Conservation (phyloP, 2,329 filamentous ascomycete species). For the Chaetomium sp. region DNA sequence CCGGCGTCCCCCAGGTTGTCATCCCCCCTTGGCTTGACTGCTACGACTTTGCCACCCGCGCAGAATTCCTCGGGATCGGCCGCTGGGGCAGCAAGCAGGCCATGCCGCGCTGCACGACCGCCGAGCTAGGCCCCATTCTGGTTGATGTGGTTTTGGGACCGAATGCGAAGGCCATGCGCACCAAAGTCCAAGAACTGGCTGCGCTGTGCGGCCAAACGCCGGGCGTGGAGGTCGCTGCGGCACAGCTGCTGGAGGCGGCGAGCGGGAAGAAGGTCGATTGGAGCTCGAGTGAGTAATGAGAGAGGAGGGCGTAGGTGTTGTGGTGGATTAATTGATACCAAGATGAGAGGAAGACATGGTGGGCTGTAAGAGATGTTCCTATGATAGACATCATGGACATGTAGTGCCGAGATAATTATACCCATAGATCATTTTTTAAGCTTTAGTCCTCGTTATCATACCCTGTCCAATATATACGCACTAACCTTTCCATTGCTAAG, state of each 20-base stretch:
- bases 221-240: conserved; percentile 5
- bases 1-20: conserved; percentile 40
- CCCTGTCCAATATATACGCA: no score
- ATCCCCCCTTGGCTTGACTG: conserved; percentile 41
- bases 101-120: conserved; percentile 15
- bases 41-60: conserved; percentile 40
- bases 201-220: conserved; percentile 3
- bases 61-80: conserved; percentile 39
- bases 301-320: no score
- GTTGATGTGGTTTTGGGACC: conserved; percentile 13
- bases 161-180: conserved; percentile 5
- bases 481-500: no score
- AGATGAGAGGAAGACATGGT: no score
- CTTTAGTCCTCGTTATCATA: no score
- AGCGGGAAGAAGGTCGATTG: neutral
- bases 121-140: conserved; percentile 17
- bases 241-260: conserved; percentile 1
- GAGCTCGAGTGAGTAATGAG: no score
- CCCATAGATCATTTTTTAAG: no score
- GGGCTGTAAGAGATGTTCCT: no score
- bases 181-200: conserved; percentile 10
- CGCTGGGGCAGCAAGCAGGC: conserved; percentile 22
- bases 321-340: no score
- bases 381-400: no score
- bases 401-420: no score